Conservation (phyloP, 805 yeast genomes). For the Saturnispora galanensis region DNA sequence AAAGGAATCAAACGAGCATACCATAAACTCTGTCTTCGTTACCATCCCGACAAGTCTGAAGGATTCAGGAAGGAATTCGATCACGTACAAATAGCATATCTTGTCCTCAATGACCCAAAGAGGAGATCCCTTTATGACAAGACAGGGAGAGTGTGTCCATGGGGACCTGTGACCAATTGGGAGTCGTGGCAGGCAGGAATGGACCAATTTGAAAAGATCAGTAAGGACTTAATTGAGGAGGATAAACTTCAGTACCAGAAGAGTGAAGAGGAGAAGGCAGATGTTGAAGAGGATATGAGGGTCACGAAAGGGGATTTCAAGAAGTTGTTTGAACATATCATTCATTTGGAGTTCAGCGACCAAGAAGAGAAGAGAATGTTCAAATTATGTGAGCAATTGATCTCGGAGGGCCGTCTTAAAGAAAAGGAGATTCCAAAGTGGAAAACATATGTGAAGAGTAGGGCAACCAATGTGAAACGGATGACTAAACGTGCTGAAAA, state of each 20-base stretch:
- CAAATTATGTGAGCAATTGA: conserved; percentile 37
- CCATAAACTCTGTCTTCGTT: conserved; percentile 48
- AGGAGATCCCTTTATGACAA: conserved; percentile 51
- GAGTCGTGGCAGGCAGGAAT: conserved; percentile 40
- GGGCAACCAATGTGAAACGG: conserved; percentile 38
- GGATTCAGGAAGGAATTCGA: conserved; percentile 41
- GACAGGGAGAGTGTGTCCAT: conserved; percentile 51
- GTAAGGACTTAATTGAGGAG: conserved; percentile 56
- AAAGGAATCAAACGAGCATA: conserved; percentile 58
- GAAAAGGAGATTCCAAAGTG: conserved; percentile 24
- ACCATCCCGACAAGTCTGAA: conserved; percentile 62
- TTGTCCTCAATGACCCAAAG: conserved; percentile 49
- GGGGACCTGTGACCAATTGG: conserved; percentile 23
- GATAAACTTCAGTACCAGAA: conserved; percentile 58
- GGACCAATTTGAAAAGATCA: conserved; percentile 39
- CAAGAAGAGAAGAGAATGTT: conserved; percentile 55
- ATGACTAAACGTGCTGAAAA: conserved; percentile 43
- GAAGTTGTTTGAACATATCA: conserved; percentile 60
- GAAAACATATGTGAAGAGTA: conserved; percentile 38
- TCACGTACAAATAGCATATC: conserved; percentile 64
- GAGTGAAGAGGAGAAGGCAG: conserved; percentile 49
- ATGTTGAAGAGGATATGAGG: conserved; percentile 49
- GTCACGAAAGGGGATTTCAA: conserved; percentile 54
- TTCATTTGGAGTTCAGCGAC: conserved; percentile 58
- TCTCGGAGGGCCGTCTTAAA: conserved; percentile 26